A percentile compares a stretch with the other conserved stretches of the same genome.
These are phyloP conservation scores for Pseudomonodictys pantanalensis DNA, from an alignment of 495 filamentous ascomycete species.

Conservation along the genomic window DNA sequence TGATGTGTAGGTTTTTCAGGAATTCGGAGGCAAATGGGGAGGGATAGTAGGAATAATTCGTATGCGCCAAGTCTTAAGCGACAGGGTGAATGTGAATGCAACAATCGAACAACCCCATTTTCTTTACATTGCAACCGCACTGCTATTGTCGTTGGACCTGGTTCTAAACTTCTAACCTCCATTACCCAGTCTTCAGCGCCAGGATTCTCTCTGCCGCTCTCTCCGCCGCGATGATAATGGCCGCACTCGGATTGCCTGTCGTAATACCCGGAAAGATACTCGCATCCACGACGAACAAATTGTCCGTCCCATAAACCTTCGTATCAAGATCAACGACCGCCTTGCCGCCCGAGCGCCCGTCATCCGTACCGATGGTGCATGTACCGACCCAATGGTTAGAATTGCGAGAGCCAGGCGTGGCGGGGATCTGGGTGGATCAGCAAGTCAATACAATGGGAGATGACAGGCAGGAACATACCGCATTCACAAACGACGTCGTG, in stretches of 20 bases:
- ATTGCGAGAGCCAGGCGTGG: constrained; percentile 46
- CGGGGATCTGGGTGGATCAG: constrained; percentile 7
- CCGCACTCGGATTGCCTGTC: constrained; percentile 58
- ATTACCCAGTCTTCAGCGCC: constrained; percentile 36
- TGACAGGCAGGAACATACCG: constrained; percentile 5
- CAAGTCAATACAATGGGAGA: not conserved
- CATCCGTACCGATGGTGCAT: constrained; percentile 62
- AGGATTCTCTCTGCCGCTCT: constrained; percentile 55
- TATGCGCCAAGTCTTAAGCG: no score
- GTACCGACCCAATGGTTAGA: constrained; percentile 69
- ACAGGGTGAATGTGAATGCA: no score
- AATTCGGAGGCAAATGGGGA: no score
- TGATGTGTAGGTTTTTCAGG: no score
- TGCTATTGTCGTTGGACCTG: no score
- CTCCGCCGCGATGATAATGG: constrained; percentile 59
- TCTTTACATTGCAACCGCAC: no score
- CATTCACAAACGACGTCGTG: constrained; percentile 53
- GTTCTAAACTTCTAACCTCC: not conserved
- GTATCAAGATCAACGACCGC: constrained; percentile 67
- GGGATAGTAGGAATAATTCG: no score
- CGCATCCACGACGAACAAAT: constrained; percentile 64
- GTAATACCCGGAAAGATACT: constrained; percentile 58
- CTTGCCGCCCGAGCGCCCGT: constrained; percentile 60
- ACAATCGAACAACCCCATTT: no score
- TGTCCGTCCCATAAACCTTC: constrained; percentile 68